Base-by-base conservation (phyloP, 768 basidiomycete species). In the Leccinum rimulosum region DNA sequence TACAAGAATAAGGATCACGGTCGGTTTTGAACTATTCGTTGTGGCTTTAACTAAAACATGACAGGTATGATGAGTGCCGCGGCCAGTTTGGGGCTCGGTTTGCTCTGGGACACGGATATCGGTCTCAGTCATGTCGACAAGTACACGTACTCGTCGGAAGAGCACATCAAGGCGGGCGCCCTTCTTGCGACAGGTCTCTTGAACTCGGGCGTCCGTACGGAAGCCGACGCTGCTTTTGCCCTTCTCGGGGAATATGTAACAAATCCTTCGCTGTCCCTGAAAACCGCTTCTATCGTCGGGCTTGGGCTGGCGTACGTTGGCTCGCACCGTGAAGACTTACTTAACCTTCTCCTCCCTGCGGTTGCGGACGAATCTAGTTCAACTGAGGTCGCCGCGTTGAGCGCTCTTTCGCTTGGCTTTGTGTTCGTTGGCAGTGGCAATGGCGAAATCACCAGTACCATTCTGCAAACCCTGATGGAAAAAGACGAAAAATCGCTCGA, bases 1-100 rank as follows among this genome's bases (percentile, higher is more conserved):
- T 99, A 98, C 81, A 98, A 98, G 83, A 98, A 98, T 80, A 98
- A 98, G 77, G 96, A 98, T 55, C 93, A 97, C 62, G 97, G 95
- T 88, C 58, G 22, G 80, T 69, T 14, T 50, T 15, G 30, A 45
- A n/a, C 36, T 53, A 40, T 10, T 15, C 47, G 27, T 22, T 22
- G 5, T 61, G 33, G 15, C n/a, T 2, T 54, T 22, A 43, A 6
- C 47, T 64, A 4, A 71, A 28, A 36, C 35, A 19, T 28, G 30
- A 1, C 61, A 93, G 91, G 91, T 55, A 98, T 98, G 94, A 87
- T 96, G 83, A 93, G 91, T 60, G 97, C 97, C 25, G 87, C 95
- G 28, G 97, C 97, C 4, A 95, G 93, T 56, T 81, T 99, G 55
- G 97, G 97, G 19, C 79, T 98, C 47, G 90, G 89, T 75, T 79